A percentile compares a stretch with the other conserved stretches of the same genome.
These are phyloP conservation scores for Sisymbrium altissimum DNA, from an alignment of 345 rosid genomes.

Conservation along the genomic window DNA sequence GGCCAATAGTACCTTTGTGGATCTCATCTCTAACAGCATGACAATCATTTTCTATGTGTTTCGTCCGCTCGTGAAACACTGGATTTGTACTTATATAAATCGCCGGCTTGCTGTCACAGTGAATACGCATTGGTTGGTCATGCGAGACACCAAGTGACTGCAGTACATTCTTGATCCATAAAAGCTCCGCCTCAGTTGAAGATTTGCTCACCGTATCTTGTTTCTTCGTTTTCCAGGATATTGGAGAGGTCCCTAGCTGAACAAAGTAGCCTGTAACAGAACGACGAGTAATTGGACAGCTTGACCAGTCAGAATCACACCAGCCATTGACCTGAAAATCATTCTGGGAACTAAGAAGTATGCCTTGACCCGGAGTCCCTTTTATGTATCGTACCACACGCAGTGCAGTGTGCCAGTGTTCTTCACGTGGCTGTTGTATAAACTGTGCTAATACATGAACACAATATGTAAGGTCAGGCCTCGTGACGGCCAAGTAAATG, in stretches of 20 bases:
- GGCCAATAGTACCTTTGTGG: background rate
- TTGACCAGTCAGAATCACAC: background rate
- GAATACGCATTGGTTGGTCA: background rate
- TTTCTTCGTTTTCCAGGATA: background rate
- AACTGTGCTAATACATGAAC: background rate
- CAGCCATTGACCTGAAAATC: background rate
- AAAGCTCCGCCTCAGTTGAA: background rate
- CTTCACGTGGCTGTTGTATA: background rate
- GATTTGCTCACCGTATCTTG: background rate
- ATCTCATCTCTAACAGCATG: background rate
- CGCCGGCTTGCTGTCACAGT: background rate
- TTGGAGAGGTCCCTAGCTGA: background rate
- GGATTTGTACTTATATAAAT: background rate
- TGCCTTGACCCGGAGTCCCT: background rate
- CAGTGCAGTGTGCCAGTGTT: background rate
- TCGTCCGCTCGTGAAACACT: background rate
- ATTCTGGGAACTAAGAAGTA: background rate
- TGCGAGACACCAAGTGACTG: background rate
- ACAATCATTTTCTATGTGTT: background rate
- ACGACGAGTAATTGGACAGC: background rate
- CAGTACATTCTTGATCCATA: background rate
- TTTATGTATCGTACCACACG: background rate
- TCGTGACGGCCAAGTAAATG: background rate
- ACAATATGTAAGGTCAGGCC: background rate
- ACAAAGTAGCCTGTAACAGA: background rate